Evolutionary conservation across 805 yeast species (phyloP).

Genomic region (Suhomyces tanzawaensis): DNA sequence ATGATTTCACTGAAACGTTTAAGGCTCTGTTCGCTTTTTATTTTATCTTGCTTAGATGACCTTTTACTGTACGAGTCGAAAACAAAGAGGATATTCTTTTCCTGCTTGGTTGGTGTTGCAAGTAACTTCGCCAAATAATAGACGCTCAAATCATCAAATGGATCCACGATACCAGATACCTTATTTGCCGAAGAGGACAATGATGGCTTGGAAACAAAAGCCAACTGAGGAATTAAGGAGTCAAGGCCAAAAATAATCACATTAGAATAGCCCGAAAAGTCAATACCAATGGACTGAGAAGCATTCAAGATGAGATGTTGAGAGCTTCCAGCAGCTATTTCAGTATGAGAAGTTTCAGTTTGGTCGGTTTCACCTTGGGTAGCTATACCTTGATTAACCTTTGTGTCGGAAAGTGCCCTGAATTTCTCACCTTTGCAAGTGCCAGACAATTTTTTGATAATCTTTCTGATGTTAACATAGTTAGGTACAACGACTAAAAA

Average conservation of each 20-base stretch:
- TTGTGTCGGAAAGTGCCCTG: not conserved
- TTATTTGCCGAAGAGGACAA: not conserved
- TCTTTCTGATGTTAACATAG: conserved; percentile 6
- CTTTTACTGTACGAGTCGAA: conserved; percentile 6
- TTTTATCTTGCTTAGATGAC: not conserved
- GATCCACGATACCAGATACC: conserved; percentile 18
- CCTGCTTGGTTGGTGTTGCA: conserved; percentile 19
- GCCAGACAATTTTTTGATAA: conserved; percentile 2
- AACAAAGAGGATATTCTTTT: conserved; percentile 17
- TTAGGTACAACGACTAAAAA: conserved; percentile 18
- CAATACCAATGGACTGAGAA: conserved; percentile 15
- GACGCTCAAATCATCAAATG: conserved; percentile 17
- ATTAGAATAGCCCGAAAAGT: conserved; percentile 9
- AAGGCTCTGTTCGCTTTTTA: conserved; percentile 7
- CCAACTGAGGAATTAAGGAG: conserved; percentile 20
- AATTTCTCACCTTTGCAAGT: not conserved
- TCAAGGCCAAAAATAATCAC: conserved; percentile 20
- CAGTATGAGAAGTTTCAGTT: conserved; percentile 3
- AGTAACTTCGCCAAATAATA: conserved; percentile 17
- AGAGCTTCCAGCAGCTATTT: too few species aligned
- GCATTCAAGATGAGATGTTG: conserved; percentile 9
- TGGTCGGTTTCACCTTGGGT: not conserved
- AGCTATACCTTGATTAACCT: too few species aligned
- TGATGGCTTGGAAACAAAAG: conserved; percentile 9
- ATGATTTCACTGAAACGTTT: conserved; percentile 16